Percentiles rank a stretch among this genome's conserved stretches.
Evolutionary conservation across 2,329 filamentous ascomycete genomes (phyloP).

Genomic region (Claviceps sp.): DNA sequence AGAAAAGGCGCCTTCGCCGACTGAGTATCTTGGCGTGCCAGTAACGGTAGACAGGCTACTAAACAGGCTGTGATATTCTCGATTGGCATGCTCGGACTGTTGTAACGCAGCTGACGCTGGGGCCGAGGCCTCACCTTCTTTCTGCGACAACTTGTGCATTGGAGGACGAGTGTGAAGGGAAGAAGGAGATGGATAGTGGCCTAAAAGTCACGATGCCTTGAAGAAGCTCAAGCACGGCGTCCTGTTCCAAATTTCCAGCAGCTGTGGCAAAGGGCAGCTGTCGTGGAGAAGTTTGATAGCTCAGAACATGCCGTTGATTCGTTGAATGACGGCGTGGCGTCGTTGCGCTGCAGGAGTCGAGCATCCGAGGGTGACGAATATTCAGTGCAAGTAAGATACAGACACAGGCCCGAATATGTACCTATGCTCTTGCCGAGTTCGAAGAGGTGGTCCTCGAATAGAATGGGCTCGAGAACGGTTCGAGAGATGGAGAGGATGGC

Average conservation of each 20-base stretch:
- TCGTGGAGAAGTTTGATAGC: slow-evolving; percentile 1
- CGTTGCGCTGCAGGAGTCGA: not conserved
- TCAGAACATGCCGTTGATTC: slow-evolving; percentile 2
- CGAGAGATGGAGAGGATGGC: no score
- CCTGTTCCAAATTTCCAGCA: not conserved
- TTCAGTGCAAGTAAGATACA: no score
- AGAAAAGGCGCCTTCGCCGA: not conserved
- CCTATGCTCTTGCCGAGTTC: no score
- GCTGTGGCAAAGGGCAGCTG: not conserved
- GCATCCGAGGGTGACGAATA: not conserved
- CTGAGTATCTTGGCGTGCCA: not conserved
- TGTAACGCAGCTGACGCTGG: not conserved
- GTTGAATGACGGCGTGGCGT: slow-evolving; percentile 5
- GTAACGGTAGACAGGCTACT: not conserved
- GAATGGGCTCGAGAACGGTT: no score
- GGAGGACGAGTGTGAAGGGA: not conserved
- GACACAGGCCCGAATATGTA: no score
- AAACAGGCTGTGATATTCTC: not conserved
- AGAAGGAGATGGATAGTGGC: not conserved
- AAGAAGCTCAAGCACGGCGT: not conserved
- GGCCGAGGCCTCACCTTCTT: not conserved
- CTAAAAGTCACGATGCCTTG: slow-evolving; percentile 2
- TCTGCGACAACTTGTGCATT: slow-evolving; percentile 3
- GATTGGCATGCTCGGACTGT: not conserved
- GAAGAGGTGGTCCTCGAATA: no score